phyloP scores from a whole-genome alignment of 1,284 basidiomycete species.

The Trichosporon sp. region DNA sequence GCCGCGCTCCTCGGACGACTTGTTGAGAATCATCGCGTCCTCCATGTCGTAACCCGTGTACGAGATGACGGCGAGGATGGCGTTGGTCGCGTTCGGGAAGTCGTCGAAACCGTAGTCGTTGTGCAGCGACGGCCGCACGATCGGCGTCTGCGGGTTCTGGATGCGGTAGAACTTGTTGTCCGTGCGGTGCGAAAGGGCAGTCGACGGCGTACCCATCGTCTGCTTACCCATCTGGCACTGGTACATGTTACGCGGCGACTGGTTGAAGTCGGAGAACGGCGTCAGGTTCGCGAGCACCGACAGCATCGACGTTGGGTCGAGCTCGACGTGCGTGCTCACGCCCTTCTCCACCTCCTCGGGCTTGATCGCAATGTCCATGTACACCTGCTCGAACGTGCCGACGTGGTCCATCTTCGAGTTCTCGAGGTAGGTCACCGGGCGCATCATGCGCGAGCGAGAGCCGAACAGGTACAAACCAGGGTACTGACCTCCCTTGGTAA shows the following conservation, averaged over 20 bases:
- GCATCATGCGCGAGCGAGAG: constrained; percentile 89
- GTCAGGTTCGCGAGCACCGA: constrained; percentile 64
- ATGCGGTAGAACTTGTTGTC: constrained; percentile 99
- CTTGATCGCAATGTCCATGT: constrained; percentile 95
- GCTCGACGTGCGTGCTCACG: constrained; percentile 85
- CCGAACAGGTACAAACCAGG: constrained; percentile 94
- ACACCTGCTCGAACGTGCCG: constrained; percentile 97
- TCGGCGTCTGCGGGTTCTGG: constrained; percentile 89
- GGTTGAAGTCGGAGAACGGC: constrained; percentile 89
- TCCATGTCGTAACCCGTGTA: constrained; percentile 99
- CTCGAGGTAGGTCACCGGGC: constrained; percentile 84
- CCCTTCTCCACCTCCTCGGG: constrained; percentile 79
- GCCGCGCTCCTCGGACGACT: constrained; percentile 95
- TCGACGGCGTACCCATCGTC: constrained; percentile 97
- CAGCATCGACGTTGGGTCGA: constrained; percentile 90
- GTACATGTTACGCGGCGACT: constrained; percentile 54
- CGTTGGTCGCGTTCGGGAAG: constrained; percentile 97
- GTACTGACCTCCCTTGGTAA: constrained; percentile 89
- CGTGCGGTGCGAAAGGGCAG: constrained; percentile 81
- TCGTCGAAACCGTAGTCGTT: constrained; percentile 98
- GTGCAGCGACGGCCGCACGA: constrained; percentile 87
- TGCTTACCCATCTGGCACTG: constrained; percentile 94
- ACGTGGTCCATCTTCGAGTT: constrained; percentile 86
- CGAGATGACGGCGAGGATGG: constrained; percentile 97
- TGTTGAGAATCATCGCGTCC: constrained; percentile 99